phyloP scores from a whole-genome alignment of 2,329 filamentous ascomycete genomes.

The Exophiala lecanii-corni region DNA sequence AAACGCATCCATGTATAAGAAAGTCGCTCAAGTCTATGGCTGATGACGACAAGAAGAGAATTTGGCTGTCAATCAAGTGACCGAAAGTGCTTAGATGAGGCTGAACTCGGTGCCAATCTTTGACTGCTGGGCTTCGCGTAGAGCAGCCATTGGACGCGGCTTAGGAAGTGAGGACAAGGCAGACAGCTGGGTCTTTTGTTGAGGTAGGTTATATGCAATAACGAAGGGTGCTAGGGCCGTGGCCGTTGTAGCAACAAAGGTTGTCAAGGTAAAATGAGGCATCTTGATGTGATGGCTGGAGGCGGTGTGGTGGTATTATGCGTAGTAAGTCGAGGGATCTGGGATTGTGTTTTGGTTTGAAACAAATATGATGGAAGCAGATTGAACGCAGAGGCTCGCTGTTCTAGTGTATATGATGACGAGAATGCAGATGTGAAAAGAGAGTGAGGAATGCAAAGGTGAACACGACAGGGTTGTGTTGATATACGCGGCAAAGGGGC shows the following conservation, averaged over 20 bases:
- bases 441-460: no score
- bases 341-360: no score
- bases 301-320: background rate
- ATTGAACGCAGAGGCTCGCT: no score
- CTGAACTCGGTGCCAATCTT: conserved; percentile 7
- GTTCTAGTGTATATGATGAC: no score
- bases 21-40: background rate
- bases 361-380: no score
- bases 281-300: background rate
- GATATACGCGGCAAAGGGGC: no score
- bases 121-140: conserved; percentile 9
- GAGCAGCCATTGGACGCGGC: conserved; percentile 10
- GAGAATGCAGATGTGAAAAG: no score
- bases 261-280: conserved; percentile 9
- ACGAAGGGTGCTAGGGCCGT: conserved; percentile 16
- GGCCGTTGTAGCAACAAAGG: conserved; percentile 15
- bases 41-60: no score
- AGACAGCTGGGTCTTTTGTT: conserved; percentile 4
- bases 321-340: no score
- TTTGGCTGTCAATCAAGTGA: no score
- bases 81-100: background rate
- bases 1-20: no score
- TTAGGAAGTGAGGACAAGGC: conserved; percentile 11
- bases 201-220: conserved; percentile 15
- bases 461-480: no score